phyloP scores from a whole-genome alignment of 2,329 filamentous ascomycete genomes.

The Graphilbum sp. region DNA sequence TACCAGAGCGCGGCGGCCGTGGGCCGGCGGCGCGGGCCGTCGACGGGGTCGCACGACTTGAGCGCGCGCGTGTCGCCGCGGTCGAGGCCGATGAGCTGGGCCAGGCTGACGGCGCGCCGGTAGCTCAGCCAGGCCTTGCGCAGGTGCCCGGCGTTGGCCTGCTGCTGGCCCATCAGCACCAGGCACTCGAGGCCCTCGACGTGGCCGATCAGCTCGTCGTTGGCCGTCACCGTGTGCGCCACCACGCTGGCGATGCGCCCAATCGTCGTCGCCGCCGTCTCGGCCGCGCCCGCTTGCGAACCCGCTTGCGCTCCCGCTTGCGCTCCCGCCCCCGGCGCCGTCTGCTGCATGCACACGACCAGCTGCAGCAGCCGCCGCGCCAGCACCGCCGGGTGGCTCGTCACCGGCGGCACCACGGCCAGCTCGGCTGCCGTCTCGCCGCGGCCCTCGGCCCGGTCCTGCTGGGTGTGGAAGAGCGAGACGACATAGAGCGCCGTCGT shows the following conservation, averaged over 20 bases:
- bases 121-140: slow-evolving; percentile 36
- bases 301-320: slow-evolving; percentile 12
- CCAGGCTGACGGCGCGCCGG: slow-evolving; percentile 31
- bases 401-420: slow-evolving; percentile 15
- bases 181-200: slow-evolving; percentile 37
- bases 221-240: slow-evolving; percentile 25
- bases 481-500: slow-evolving; percentile 14
- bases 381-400: slow-evolving; percentile 29
- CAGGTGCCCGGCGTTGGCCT: slow-evolving; percentile 35
- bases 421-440: slow-evolving; percentile 11
- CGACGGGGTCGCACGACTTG: slow-evolving; percentile 21
- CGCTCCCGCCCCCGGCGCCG: slow-evolving; percentile 18
- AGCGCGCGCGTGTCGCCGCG: slow-evolving; percentile 17
- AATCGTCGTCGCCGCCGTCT: slow-evolving; percentile 14
- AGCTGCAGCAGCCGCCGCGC: slow-evolving; percentile 30
- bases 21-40: slow-evolving; percentile 15
- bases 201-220: slow-evolving; percentile 33
- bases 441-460: slow-evolving; percentile 16
- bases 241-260: slow-evolving; percentile 17
- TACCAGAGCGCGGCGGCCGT: slow-evolving; percentile 26
- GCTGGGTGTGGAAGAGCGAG: slow-evolving; percentile 15
- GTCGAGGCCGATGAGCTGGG: slow-evolving; percentile 33
- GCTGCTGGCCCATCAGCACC: slow-evolving; percentile 29
- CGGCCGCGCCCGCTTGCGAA: slow-evolving; percentile 5
- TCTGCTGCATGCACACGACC: slow-evolving; percentile 27